Evolutionary conservation across 768 basidiomycete genomes (phyloP), one percentile per base, ranked within the genome.

Genomic region (Sarcomyxa edulis): DNA sequence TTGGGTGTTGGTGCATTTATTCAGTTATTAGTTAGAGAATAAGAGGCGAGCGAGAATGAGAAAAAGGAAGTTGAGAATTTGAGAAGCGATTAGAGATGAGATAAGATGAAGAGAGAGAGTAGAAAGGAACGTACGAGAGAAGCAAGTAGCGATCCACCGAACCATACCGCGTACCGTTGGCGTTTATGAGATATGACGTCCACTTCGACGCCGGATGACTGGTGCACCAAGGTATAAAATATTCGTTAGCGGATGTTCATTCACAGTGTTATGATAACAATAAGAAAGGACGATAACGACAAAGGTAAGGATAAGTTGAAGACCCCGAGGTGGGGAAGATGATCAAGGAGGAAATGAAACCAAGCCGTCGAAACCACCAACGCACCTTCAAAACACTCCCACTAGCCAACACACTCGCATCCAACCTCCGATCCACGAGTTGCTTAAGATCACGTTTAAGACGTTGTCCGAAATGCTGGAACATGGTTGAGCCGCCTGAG

Each of bases 121-220:
- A 16, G 14, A 38, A 18, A 16, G 6, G 12, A 3, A 35, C 23
- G 23, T 23, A 14, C 14, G 12, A 30, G 72, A 37, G 91, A 93
- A 5, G 94, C 96, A 45, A 98, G 74, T 24, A 98, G 72, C 6
- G 89, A 93, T 19, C 96, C 96, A 52, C 96, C 96, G 52, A 88
- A 98, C 96, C 96, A 99, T 21, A 98, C 96, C 14, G 50, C 65
- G 53, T 61, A 93, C 74, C 93, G 75, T 68, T 98, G 95, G 42
- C 91, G 84, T 68, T 97, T 97, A 74, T 99, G 96, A 7, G 87
- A 88, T 55, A 98, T 96, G 53, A 99, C 95, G 45, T 99, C 94
- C 46, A 98, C 94, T 37, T 97, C 95, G 15, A 98, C 89, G 18
- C 96, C 95, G 18, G 90, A 89, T 6, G 94, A 97, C 90, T 96